Evolutionary conservation across 495 filamentous ascomycete species (phyloP).

Genomic region (Lophiostoma macrostomum): DNA sequence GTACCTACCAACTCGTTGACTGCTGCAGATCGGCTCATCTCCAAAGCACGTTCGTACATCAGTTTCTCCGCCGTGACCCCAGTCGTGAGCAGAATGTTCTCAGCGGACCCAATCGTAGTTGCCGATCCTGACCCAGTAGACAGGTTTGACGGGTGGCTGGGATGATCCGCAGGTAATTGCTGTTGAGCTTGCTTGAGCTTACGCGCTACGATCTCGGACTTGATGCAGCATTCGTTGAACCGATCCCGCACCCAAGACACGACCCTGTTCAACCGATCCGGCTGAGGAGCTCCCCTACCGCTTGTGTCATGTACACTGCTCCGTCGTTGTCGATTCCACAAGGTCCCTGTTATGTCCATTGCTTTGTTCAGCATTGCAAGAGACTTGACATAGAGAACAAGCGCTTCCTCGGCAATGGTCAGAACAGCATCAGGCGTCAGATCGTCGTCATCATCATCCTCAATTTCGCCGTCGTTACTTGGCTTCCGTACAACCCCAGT

Average conservation of each 20-base stretch:
- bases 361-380: conserved; percentile 82
- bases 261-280: conserved; percentile 75
- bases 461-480: conserved; percentile 39
- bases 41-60: conserved; percentile 95
- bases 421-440: conserved; percentile 84
- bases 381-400: conserved; percentile 94
- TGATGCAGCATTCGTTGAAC: conserved; percentile 95
- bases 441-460: conserved; percentile 55
- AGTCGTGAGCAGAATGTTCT: conserved; percentile 61
- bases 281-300: conserved; percentile 54
- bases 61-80: conserved; percentile 92
- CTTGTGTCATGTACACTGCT: conserved; percentile 41
- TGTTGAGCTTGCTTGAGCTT: conserved; percentile 86
- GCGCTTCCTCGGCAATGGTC: conserved; percentile 84
- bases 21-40: conserved; percentile 92
- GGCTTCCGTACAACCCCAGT: conserved; percentile 45
- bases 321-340: conserved; percentile 72
- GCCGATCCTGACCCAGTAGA: conserved; percentile 49
- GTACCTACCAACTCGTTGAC: conserved; percentile 93
- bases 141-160: conserved; percentile 78
- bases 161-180: conserved; percentile 77
- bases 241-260: conserved; percentile 92
- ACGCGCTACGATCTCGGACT: conserved; percentile 84
- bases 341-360: conserved; percentile 93
- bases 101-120: conserved; percentile 50